These are phyloP conservation scores for Sindora glabra DNA, from an alignment of 306 rosid genomes.

Conservation along the genomic window DNA sequence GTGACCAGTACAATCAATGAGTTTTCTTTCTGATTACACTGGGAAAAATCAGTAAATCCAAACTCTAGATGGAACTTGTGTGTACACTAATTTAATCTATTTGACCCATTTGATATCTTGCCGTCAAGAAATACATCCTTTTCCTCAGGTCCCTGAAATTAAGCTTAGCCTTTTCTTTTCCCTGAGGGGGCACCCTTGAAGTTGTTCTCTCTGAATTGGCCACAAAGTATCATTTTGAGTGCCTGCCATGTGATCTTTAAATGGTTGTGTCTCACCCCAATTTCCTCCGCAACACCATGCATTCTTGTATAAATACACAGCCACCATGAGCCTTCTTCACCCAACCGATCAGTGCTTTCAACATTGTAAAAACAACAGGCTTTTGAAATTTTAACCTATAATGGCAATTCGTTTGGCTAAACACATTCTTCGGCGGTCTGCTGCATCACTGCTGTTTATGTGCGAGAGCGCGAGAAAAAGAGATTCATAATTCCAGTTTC, in stretches of 20 bases:
- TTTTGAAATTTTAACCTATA: no score
- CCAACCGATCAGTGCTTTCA: neutral
- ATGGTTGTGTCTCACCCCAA: neutral
- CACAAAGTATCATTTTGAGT: neutral
- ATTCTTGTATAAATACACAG: constrained; percentile 1
- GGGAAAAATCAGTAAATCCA: no score
- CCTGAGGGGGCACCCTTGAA: neutral
- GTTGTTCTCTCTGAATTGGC: neutral
- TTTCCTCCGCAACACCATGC: neutral
- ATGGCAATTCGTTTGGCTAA: constrained; percentile 17
- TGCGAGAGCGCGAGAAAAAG: constrained; percentile 21
- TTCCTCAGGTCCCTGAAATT: neutral
- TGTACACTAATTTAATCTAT: neutral
- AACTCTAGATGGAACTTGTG: neutral
- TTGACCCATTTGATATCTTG: neutral
- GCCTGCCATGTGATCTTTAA: constrained; percentile 14
- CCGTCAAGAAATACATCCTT: neutral
- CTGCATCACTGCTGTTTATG: constrained; percentile 18
- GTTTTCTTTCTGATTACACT: no score
- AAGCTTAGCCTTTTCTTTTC: neutral
- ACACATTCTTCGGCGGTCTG: constrained; percentile 17
- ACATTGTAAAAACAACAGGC: no score
- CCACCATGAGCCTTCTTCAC: neutral
- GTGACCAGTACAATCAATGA: no score
- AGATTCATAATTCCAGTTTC: constrained; percentile 26